Evolutionary conservation across 441 rosid species (phyloP), one percentile per base, ranked within the genome.

Genomic region (Mallotus repandus): DNA sequence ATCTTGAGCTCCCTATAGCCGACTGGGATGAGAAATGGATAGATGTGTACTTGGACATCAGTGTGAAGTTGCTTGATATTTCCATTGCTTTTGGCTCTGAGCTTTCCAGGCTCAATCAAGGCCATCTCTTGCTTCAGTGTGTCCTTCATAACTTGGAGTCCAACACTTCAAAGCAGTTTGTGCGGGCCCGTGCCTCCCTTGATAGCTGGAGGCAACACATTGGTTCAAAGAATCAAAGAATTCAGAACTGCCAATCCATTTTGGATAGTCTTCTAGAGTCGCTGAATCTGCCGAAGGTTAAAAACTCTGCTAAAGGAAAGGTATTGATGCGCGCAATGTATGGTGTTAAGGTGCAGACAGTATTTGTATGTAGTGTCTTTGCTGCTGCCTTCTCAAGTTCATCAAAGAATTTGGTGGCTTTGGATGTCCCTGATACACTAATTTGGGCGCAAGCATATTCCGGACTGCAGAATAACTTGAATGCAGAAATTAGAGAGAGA

Each of bases 21-120:
- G 92, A 90, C 59, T 95, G 99, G 99, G 97, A 95, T 63, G 95
- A 90, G 67, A 86, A 93, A 55, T 91, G 99, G 98, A 86, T 95
- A 32, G 97, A 95, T 78, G 84, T 91, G 18, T 95, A 95, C 80
- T 83, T 95, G 55, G 98, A 95, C 82, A 84, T 92, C 35, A 92
- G 96, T 71, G 92, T 25, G 29, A 93, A 91, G 85, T 80, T 95
- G 63, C 96, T 93, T 55, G 99, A 95, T 79, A 82, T 95, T 35
- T 89, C 92, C 76, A 90, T 78, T 71, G 89, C 84, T 64, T 90
- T 91, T 69, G 93, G 89, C 84, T 90, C 98, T 0, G 96, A 88
- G 85, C 81, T 95, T 53, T 63, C 89, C 5, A 78, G 97, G 69
- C 89, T 93, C 61, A 89, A 85, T 87, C 97, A 93, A 77, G 95